Percentiles rank a stretch among this genome's conserved stretches.
Conservation (phyloP, 2,329 filamentous ascomycete species). For the Fusarium chaquense region DNA sequence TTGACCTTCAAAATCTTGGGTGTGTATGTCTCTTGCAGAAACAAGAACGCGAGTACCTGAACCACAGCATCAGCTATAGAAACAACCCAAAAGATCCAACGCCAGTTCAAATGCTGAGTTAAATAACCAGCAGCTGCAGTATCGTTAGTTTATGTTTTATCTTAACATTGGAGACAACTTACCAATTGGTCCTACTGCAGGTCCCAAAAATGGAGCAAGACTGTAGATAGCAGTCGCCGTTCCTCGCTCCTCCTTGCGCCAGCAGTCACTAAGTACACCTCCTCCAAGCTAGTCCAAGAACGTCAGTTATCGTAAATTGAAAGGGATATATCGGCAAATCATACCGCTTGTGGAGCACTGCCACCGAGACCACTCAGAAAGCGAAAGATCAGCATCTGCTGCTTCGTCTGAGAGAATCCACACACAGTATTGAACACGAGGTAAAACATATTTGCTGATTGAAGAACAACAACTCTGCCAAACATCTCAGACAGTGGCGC, state of each 20-base stretch:
- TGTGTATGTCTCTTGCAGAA: slow-evolving; percentile 56
- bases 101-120: slow-evolving; percentile 55
- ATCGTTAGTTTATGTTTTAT: neutral
- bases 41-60: slow-evolving; percentile 52
- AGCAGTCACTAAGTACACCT: slow-evolving; percentile 62
- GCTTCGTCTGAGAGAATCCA: slow-evolving; percentile 60
- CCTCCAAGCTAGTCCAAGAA: slow-evolving; percentile 53
- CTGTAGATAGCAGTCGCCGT: slow-evolving; percentile 51
- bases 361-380: slow-evolving; percentile 62
- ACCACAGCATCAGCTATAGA: slow-evolving; percentile 54
- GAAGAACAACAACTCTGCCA: slow-evolving; percentile 60
- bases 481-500: slow-evolving; percentile 66
- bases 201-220: slow-evolving; percentile 59
- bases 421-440: slow-evolving; percentile 66
- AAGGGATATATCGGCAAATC: neutral
- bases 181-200: slow-evolving; percentile 57
- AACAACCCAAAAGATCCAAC: slow-evolving; percentile 60
- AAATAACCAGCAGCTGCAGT: slow-evolving; percentile 54
- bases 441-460: slow-evolving; percentile 62
- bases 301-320: neutral
- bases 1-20: slow-evolving; percentile 50
- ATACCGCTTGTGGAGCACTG: slow-evolving; percentile 59
- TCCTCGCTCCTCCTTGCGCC: slow-evolving; percentile 57
- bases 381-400: slow-evolving; percentile 62
- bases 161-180: neutral